These are phyloP conservation scores for Whalleya microplaca DNA, from an alignment of 2,329 filamentous ascomycete genomes.

Conservation along the genomic window DNA sequence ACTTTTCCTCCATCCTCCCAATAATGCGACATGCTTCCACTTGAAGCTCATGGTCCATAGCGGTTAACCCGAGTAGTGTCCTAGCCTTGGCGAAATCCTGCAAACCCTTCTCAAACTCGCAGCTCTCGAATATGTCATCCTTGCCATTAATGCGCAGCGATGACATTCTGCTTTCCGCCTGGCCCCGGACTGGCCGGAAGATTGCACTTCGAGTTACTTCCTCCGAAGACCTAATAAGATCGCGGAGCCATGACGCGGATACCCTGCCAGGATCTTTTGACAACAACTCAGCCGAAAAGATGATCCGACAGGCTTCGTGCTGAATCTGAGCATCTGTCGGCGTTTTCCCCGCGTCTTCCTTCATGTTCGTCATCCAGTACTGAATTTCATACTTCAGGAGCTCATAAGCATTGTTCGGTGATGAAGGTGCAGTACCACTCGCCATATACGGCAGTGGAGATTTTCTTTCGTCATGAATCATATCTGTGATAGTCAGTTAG, in stretches of 20 bases:
- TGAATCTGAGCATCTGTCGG: slow-evolving; percentile 59
- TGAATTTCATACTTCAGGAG: slow-evolving; percentile 61
- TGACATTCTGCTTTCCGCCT: slow-evolving; percentile 51
- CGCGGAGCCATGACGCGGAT: slow-evolving; percentile 58
- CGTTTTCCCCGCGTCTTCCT: slow-evolving; percentile 43
- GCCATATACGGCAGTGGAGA: slow-evolving; percentile 59
- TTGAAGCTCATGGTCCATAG: slow-evolving; percentile 64
- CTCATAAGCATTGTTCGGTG: slow-evolving; percentile 63
- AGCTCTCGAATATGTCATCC: slow-evolving; percentile 59
- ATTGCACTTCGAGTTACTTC: slow-evolving; percentile 48
- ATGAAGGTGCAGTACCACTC: slow-evolving; percentile 46
- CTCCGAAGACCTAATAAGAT: slow-evolving; percentile 57
- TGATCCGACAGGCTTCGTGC: slow-evolving; percentile 61
- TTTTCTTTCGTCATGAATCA: slow-evolving; percentile 66
- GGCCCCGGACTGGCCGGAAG: slow-evolving; percentile 51
- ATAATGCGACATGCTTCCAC: slow-evolving; percentile 62
- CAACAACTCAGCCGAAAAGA: slow-evolving; percentile 57
- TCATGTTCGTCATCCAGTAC: slow-evolving; percentile 53
- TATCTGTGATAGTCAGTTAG: slow-evolving; percentile 53
- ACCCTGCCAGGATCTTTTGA: slow-evolving; percentile 46
- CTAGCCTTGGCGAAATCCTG: slow-evolving; percentile 57
- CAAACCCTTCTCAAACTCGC: slow-evolving; percentile 58
- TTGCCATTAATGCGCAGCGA: slow-evolving; percentile 61
- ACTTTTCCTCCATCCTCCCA: slow-evolving; percentile 58
- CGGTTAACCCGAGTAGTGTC: slow-evolving; percentile 58